Percentiles rank a stretch among this genome's conserved stretches.
phyloP scores from a whole-genome alignment of 768 basidiomycete genomes.

The Termitomyces heimii region DNA sequence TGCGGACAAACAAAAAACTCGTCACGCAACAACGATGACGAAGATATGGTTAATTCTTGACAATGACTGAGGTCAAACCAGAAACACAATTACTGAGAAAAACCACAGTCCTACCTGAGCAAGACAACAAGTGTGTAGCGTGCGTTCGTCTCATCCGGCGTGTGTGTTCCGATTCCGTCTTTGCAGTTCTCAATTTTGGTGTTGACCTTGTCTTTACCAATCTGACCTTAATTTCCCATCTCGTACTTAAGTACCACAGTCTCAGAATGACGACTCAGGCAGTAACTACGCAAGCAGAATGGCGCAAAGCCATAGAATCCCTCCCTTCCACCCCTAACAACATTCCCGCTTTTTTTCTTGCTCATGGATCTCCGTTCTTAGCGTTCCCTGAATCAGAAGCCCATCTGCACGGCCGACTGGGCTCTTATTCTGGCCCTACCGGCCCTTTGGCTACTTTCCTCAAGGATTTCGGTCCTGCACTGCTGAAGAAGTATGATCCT shows the following conservation, averaged over 20 bases:
- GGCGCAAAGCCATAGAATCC: constrained; percentile 46
- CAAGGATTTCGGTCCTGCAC: constrained; percentile 54
- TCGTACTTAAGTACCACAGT: neutral
- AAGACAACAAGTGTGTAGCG: neutral
- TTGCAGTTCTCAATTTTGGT: constrained; percentile 1
- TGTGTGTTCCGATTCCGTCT: constrained; percentile 2
- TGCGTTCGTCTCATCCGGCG: neutral
- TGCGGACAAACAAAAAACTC: neutral
- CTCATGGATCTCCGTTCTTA: constrained; percentile 58
- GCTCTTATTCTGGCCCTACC: constrained; percentile 34
- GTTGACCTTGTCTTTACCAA: neutral
- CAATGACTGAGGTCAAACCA: neutral
- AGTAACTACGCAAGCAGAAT: constrained; percentile 35
- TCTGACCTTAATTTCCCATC: neutral
- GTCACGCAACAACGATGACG: neutral
- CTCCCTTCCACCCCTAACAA: constrained; percentile 52
- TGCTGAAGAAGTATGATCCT: constrained; percentile 68
- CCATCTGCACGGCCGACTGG: constrained; percentile 12
- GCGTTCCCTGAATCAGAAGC: constrained; percentile 26
- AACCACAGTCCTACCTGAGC: neutral
- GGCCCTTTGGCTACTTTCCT: constrained; percentile 57
- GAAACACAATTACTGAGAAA: neutral
- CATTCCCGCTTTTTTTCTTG: constrained; percentile 75
- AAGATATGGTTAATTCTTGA: neutral
- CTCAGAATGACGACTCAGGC: constrained; percentile 9